A percentile compares a stretch with the other conserved stretches of the same genome.
phyloP scores from a whole-genome alignment of 768 basidiomycete genomes.

The Chalciporus sphaerocephalus region DNA sequence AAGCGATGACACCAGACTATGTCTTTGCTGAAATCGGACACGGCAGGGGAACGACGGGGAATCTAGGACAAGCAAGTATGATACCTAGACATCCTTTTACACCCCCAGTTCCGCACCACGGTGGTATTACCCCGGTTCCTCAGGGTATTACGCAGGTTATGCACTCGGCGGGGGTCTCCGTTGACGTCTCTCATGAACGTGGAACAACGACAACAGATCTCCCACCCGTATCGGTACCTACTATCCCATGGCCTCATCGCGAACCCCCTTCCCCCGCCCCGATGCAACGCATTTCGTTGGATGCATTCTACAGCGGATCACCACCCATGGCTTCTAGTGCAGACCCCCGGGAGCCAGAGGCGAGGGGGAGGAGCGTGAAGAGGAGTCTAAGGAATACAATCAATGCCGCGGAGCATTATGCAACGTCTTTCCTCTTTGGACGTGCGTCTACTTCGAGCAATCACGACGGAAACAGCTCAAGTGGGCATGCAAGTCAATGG shows the following conservation, averaged over 20 bases:
- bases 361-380: conserved; percentile 57
- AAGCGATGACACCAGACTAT: conserved; percentile 66
- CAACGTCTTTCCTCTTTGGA: conserved; percentile 63
- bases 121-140: conserved; percentile 15
- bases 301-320: conserved; percentile 41
- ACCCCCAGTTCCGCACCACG: conserved; percentile 20
- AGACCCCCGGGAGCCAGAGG: conserved; percentile 36
- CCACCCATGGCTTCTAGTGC: conserved; percentile 28
- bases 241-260: conserved; percentile 42
- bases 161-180: conserved; percentile 30
- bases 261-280: conserved; percentile 37
- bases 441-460: conserved; percentile 34
- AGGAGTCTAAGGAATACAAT: conserved; percentile 64
- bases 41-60: conserved; percentile 48
- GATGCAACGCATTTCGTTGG: conserved; percentile 33
- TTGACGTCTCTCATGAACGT: conserved; percentile 21
- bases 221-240: conserved; percentile 11
- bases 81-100: conserved; percentile 24
- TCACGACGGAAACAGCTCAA: conserved; percentile 20
- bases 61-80: conserved; percentile 14
- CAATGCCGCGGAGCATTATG: conserved; percentile 66
- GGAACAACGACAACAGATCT: conserved; percentile 9
- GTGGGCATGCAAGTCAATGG: conserved; percentile 24
- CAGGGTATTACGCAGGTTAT: conserved; percentile 35
- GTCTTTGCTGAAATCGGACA: conserved; percentile 76